phyloP scores from a whole-genome alignment of 352 stramenopile genomes.

The Phytopythium litorale region DNA sequence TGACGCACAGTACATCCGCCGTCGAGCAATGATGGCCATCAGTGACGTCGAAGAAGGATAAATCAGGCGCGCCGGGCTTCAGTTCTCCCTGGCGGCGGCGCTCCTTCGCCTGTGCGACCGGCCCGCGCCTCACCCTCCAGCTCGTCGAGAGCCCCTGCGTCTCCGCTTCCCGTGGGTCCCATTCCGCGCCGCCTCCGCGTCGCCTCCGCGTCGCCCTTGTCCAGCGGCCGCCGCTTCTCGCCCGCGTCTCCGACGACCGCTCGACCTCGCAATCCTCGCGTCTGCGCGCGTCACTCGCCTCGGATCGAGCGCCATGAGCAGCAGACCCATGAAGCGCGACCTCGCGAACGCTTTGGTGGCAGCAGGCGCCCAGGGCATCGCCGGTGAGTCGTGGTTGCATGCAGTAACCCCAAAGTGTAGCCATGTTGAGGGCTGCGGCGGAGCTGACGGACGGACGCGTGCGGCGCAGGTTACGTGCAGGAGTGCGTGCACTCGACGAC shows the following conservation, averaged over 20 bases:
- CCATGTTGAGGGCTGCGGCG: conserved; percentile 1
- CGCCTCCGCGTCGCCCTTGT: neutral
- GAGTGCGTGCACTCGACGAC: conserved; percentile 71
- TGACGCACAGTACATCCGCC: neutral
- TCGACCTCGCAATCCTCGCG: neutral
- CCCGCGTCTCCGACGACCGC: neutral
- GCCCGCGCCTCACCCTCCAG: neutral
- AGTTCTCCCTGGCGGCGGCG: neutral
- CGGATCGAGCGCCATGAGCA: neutral
- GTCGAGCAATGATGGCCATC: neutral
- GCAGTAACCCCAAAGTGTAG: neutral
- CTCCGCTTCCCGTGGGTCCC: neutral
- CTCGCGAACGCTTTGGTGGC: conserved; percentile 23
- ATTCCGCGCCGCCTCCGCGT: neutral
- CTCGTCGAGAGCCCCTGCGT: neutral
- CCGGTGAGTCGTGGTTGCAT: conserved; percentile 9
- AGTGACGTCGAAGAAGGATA: conserved; percentile 1
- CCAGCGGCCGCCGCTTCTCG: neutral
- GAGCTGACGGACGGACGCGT: neutral
- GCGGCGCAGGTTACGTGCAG: conserved; percentile 56
- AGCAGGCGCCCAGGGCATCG: conserved; percentile 24
- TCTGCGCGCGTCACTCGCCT: neutral
- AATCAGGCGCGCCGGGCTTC: neutral
- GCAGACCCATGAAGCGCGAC: conserved; percentile 19
- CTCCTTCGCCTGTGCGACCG: neutral